These are phyloP conservation scores for Paraconiothyrium brasiliense DNA, from an alignment of 2,329 filamentous ascomycete genomes.

Conservation along the genomic window DNA sequence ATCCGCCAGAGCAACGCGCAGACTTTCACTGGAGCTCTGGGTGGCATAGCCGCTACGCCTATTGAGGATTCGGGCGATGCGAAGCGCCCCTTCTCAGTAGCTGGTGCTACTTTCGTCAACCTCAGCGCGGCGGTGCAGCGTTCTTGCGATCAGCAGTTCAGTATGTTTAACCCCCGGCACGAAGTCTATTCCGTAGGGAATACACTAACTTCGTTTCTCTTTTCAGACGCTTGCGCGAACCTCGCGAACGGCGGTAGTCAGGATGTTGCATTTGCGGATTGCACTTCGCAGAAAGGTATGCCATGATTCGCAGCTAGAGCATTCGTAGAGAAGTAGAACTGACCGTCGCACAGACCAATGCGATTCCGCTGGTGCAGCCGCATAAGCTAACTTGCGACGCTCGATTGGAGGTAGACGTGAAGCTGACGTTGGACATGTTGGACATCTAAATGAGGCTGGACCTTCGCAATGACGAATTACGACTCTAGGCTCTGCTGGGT, in stretches of 20 bases:
- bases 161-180: not conserved
- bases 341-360: slow-evolving; percentile 16
- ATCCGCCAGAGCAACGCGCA: slow-evolving; percentile 43
- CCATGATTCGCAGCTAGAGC: not conserved
- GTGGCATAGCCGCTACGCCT: slow-evolving; percentile 64
- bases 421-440: not conserved
- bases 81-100: slow-evolving; percentile 53
- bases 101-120: slow-evolving; percentile 61
- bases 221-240: slow-evolving; percentile 61
- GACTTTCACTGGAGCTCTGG: slow-evolving; percentile 59
- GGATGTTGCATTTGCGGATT: slow-evolving; percentile 60
- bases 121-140: slow-evolving; percentile 65
- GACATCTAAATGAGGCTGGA: slow-evolving; percentile 5
- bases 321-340: not conserved
- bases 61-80: slow-evolving; percentile 58
- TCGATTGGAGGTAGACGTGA: not conserved
- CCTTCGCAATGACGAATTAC: slow-evolving; percentile 16
- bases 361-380: slow-evolving; percentile 17
- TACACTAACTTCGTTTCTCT: not conserved
- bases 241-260: slow-evolving; percentile 62
- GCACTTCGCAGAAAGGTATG: slow-evolving; percentile 62
- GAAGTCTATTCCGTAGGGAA: not conserved
- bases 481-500: slow-evolving; percentile 15
- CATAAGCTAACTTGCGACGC: not conserved
- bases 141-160: slow-evolving; percentile 71